These are phyloP conservation scores for Strobilomyces echinocephalus DNA, from an alignment of 768 basidiomycete species.

Conservation along the genomic window DNA sequence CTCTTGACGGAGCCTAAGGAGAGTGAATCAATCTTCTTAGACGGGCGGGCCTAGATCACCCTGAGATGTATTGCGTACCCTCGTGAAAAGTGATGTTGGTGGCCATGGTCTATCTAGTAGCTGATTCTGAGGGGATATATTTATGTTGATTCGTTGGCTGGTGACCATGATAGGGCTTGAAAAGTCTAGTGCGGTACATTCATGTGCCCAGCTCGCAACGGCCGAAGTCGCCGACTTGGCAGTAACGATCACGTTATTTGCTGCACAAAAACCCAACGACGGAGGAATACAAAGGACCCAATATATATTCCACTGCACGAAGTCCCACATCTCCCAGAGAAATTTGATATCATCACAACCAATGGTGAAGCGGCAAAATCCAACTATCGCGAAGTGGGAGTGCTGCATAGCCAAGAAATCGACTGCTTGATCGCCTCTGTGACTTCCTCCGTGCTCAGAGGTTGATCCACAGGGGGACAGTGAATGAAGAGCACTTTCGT, in stretches of 20 bases:
- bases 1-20: slow-evolving; percentile 62
- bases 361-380: not conserved
- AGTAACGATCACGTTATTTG: not conserved
- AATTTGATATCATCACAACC: slow-evolving; percentile 14
- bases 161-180: slow-evolving; percentile 7
- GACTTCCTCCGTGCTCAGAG: slow-evolving; percentile 60
- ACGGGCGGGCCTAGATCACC: not conserved
- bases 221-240: slow-evolving; percentile 16
- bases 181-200: not conserved
- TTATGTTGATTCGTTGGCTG: slow-evolving; percentile 5
- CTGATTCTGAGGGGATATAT: slow-evolving; percentile 1
- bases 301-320: slow-evolving; percentile 16
- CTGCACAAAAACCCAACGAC: not conserved
- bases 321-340: slow-evolving; percentile 17
- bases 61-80: slow-evolving; percentile 34
- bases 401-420: slow-evolving; percentile 52
- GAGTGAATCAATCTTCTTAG: not conserved
- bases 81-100: slow-evolving; percentile 67
- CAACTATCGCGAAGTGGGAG: slow-evolving; percentile 14
- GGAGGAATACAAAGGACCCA: not conserved
- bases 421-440: slow-evolving; percentile 60
- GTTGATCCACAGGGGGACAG: slow-evolving; percentile 64
- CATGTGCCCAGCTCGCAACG: not conserved
- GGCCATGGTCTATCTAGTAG: slow-evolving; percentile 24
- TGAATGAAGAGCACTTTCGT: slow-evolving; percentile 62